phyloP scores from a whole-genome alignment of 139 green algal species.

The Chlamydomonas urium region DNA sequence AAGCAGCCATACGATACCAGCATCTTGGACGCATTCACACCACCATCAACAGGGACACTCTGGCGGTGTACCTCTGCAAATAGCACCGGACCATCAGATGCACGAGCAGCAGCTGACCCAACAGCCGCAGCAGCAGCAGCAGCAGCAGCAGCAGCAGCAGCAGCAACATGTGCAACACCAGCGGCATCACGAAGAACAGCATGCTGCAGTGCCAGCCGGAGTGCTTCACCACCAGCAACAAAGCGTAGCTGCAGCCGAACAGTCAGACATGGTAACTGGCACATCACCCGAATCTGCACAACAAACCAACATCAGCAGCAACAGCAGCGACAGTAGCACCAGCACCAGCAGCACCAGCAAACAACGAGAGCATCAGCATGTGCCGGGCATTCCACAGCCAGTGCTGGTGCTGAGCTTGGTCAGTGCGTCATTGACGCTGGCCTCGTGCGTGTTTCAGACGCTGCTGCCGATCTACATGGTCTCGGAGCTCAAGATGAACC shows the following conservation, averaged over 20 bases:
- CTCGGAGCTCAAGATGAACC: conserved; percentile 57
- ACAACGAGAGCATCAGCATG: no score
- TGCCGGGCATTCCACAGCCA: conserved; percentile 24
- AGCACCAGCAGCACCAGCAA: no score
- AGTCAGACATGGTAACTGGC: no score
- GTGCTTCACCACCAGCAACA: no score
- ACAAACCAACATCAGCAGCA: no score
- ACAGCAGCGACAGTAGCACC: no score
- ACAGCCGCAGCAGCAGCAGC: conserved; percentile 19
- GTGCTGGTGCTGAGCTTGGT: conserved; percentile 44
- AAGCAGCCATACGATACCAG: no score
- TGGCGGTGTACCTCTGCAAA: background rate
- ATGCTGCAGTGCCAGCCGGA: no score
- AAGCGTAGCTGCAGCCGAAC: no score
- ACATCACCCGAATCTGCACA: no score
- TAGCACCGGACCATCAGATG: background rate
- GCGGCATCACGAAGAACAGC: no score
- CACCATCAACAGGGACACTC: background rate
- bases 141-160: conserved; percentile 17
- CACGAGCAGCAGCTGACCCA: background rate
- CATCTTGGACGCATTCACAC: background rate
- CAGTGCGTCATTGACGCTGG: conserved; percentile 32
- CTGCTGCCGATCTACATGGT: conserved; percentile 52
- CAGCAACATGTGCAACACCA: conserved; percentile 5
- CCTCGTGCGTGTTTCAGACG: conserved; percentile 47